Evolutionary conservation across 768 basidiomycete species (phyloP), one percentile per base, ranked within the genome.

Genomic region (Mycena latifolia): DNA sequence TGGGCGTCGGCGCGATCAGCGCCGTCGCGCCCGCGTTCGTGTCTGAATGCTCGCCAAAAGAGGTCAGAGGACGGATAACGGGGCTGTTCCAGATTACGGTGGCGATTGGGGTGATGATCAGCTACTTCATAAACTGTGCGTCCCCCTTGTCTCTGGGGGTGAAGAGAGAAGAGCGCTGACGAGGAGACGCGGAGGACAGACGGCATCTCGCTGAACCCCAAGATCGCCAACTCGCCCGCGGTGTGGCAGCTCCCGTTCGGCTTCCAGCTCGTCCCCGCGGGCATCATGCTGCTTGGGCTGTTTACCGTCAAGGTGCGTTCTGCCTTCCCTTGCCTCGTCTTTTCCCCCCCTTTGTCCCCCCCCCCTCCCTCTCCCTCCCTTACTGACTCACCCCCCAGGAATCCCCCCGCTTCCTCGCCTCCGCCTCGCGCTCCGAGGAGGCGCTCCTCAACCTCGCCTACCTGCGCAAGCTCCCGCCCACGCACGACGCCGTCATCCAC

Each of bases 21-120:
- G 88, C 90, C 22, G 90, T 95, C 9, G 89, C 93, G 2, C 95
- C 94, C 12, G 89, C 93, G 0, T 96, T 88, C 73, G 93, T 95
- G 28, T 90, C 92, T 14, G 95, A 96, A 76, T 94, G 93, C 76
- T 84, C 89, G 1, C 95, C 95, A 10, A 95, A 94, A 75, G 84
- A 93, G 22, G 91, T 94, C 5, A 90, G 95, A 65, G 94, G 94
- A 6, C 85, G 92, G 50, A 92, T 95, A 69, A 94, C 92, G 0
- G 93, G 94, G 51, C 74, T 92, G 33, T 95, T 95, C 85, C 94
- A 95, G 55, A 68, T 66, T 9, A 63, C 82, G 78, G 82, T 93
- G 29, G 92, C 93, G 20, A 81, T 88, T 51, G 94, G 94, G 53
- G 93, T 93, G 65, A 94, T 94, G 89, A 81, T 95, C 55, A 92